Evolutionary conservation across 2,329 filamentous ascomycete species (phyloP), one percentile per base, ranked within the genome.

Genomic region (Hymenoscyphus repandus): DNA sequence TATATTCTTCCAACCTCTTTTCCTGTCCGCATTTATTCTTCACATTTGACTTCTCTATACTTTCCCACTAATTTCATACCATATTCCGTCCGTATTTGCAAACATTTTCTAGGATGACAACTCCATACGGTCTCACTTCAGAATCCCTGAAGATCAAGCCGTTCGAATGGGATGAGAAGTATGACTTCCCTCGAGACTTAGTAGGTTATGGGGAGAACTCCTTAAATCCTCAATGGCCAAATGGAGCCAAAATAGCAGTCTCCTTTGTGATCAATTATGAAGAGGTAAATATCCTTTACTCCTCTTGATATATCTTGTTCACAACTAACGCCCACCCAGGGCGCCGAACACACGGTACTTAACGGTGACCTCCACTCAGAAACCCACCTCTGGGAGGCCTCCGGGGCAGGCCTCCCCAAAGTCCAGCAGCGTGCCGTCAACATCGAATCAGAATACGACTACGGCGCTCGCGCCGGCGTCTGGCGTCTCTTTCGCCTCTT

Each of bases 401-500:
- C 58, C 6, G 56, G 58, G 5, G 55, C 52, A 39, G 38, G 17
- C 5, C 7, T 27, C 4, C 57, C 53, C 3, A 59, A 57, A 31
- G 45, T 60, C 18, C 50, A 62, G 49, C 53, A 60, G 50, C 51
- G 58, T 51, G 67, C 64, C 9, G 57, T 63, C 3, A 65, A 64
- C 50, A 59, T 62, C 31, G 62, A 64, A 50, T 62, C 58, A 13
- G 59, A 63, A 56, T 71, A 70, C 47, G 69, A 70, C 43, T 68
- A 68, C 45, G 66, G 68, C 20, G 62, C 59, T 13, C 59, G 68
- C 10, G 58, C 63, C 2, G 67, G 67, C 4, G 64, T 68, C 5
- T 73, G 70, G 70, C 60, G 70, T 12, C 57, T 73, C 5, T 65
- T 70, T 53, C 62, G 68, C 2, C 59, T 74, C 2, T 72, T 72